These are phyloP conservation scores for Candida ovalis DNA, from an alignment of 805 yeast species.

Conservation along the genomic window DNA sequence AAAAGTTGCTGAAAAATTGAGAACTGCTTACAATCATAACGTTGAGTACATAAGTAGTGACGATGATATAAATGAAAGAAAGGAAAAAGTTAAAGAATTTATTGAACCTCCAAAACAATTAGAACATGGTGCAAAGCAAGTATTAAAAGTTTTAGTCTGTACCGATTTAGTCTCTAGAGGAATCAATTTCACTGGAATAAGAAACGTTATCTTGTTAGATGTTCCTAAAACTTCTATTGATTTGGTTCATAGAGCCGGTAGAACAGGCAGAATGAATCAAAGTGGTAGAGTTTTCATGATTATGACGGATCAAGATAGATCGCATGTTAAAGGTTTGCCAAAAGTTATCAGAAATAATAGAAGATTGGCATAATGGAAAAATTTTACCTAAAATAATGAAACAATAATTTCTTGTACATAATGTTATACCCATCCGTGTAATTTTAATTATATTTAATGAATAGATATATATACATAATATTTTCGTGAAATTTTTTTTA, in stretches of 20 bases:
- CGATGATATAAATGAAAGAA: conserved; percentile 58
- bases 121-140: conserved; percentile 29
- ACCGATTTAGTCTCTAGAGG: conserved; percentile 93
- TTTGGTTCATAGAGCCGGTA: conserved; percentile 84
- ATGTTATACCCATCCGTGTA: background rate
- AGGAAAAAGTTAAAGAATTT: conserved; percentile 54
- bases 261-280: conserved; percentile 91
- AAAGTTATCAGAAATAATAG: conserved; percentile 55
- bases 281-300: conserved; percentile 84
- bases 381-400: conserved; percentile 3
- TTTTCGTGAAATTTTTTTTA: conserved; percentile 3
- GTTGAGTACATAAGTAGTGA: conserved; percentile 66
- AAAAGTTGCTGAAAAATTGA: conserved; percentile 53
- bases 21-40: conserved; percentile 48
- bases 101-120: conserved; percentile 53
- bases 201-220: conserved; percentile 81
- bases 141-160: conserved; percentile 69
- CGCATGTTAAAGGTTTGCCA: conserved; percentile 82
- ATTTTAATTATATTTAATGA: background rate
- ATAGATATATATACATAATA: background rate
- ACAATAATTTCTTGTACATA: background rate
- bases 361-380: conserved; percentile 26
- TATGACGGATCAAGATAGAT: conserved; percentile 60
- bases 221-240: conserved; percentile 84
- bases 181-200: conserved; percentile 73